Percentiles rank a stretch among this genome's conserved stretches.
These are phyloP conservation scores for Dioszegia aurantiaca DNA, from an alignment of 768 basidiomycete species.

Conservation along the genomic window DNA sequence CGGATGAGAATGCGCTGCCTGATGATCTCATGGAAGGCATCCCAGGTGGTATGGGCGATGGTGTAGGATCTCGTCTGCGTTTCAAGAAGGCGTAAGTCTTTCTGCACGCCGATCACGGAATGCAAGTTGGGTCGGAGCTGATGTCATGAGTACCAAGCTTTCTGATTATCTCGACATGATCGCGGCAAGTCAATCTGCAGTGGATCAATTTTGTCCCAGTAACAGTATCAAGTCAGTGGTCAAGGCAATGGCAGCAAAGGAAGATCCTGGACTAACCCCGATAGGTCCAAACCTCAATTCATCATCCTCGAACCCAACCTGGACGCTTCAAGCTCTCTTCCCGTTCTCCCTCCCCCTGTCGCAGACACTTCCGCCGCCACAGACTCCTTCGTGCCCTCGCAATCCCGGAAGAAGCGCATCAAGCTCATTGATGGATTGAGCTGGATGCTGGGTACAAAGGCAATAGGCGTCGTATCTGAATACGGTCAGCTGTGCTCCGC, in stretches of 20 bases:
- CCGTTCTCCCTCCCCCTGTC: conserved; percentile 23
- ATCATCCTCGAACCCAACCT: conserved; percentile 40
- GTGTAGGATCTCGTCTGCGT: background rate
- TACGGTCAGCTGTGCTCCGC: conserved; percentile 9
- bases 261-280: background rate
- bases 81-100: conserved; percentile 24
- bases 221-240: no score
- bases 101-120: background rate
- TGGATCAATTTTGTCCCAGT: conserved; percentile 31
- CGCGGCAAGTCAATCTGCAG: conserved; percentile 21
- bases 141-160: conserved; percentile 23
- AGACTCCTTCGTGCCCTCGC: conserved; percentile 15
- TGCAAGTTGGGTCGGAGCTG: background rate
- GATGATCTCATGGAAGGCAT: background rate
- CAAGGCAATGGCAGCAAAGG: no score
- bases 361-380: background rate
- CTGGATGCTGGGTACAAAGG: conserved; percentile 26
- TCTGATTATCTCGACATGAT: conserved; percentile 36
- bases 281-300: conserved; percentile 23
- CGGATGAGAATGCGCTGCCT: conserved; percentile 27
- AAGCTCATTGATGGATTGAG: conserved; percentile 23
- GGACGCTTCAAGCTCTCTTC: conserved; percentile 19
- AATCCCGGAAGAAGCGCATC: conserved; percentile 26
- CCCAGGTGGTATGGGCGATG: background rate
- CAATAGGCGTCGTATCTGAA: conserved; percentile 23